Percentiles rank a stretch among this genome's conserved stretches.
Evolutionary conservation across 2,329 filamentous ascomycete genomes (phyloP).

Genomic region (Monilinia polystroma): DNA sequence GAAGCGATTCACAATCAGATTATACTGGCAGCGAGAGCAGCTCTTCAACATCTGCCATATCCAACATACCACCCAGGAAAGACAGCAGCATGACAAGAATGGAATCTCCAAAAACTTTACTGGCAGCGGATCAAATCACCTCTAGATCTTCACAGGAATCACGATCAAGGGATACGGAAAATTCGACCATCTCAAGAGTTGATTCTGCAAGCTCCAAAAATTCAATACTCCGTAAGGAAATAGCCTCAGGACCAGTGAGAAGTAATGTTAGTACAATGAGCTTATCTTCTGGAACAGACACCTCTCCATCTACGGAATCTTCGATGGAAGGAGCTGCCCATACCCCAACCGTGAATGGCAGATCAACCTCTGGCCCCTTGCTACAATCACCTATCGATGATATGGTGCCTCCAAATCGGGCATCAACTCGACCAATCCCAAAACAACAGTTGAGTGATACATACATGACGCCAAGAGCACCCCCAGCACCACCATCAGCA

Average conservation of each 20-base stretch:
- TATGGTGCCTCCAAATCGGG: constrained; percentile 34
- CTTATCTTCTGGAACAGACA: constrained; percentile 36
- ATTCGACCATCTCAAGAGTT: constrained; percentile 48
- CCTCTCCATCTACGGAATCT: constrained; percentile 38
- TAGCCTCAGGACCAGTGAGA: constrained; percentile 39
- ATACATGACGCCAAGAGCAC: constrained; percentile 41
- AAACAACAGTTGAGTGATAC: constrained; percentile 43
- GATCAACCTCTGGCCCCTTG: constrained; percentile 37
- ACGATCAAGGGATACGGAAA: constrained; percentile 54
- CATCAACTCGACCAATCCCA: constrained; percentile 42
- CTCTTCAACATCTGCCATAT: constrained; percentile 39
- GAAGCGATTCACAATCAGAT: constrained; percentile 43
- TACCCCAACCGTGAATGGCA: constrained; percentile 40
- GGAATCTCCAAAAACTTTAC: constrained; percentile 34
- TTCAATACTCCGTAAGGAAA: constrained; percentile 63
- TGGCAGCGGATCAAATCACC: constrained; percentile 44
- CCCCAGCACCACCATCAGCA: constrained; percentile 39
- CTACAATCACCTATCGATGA: constrained; percentile 34
- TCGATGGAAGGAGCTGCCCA: constrained; percentile 38
- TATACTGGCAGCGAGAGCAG: constrained; percentile 33
- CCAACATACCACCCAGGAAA: constrained; percentile 30
- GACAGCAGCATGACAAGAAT: constrained; percentile 24
- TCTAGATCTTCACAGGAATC: constrained; percentile 60
- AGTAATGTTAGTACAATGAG: constrained; percentile 34
- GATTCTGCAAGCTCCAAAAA: constrained; percentile 52